Evolutionary conservation across 2,329 filamentous ascomycete genomes (phyloP), one percentile per base, ranked within the genome.

Genomic region (Ophidiomyces ophidiicola): DNA sequence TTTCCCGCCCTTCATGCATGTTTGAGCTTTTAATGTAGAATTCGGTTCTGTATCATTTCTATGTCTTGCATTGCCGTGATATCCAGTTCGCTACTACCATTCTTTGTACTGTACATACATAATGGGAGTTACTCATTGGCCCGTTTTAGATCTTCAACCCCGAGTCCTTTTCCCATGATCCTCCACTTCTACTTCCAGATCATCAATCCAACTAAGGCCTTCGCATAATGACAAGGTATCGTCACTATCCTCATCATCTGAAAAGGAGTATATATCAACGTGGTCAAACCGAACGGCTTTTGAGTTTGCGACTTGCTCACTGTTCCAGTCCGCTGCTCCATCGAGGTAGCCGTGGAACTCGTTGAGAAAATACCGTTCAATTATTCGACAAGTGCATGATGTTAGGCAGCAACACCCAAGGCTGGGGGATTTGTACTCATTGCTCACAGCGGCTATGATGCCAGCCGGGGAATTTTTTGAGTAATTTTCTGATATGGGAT

Each of bases 341-440:
- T 21, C 35, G 5, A 11, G 15, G 18, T 31, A 3, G 2, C 25
- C 26, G 14, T 6, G 11, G 26, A 37, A 20, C 4, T 15, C 21
- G 12, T 37, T 37, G 3, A 31, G n/a, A 17, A 32, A 39, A 17
- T 34, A 39, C 11, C 37, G 11, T n/a, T 34, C 37, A 5, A 33
- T 20, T 3, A 28, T 7, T 7, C 31, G 23, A 19, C 37, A 39
- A 4, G 14, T 26, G 12, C 29, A 39, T 3, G 20, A 21, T 4
- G 2, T 19, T 23, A 25, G 8, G 12, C 37, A 35, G 14, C 29
- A 23, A 11, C 35, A 37, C 4, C 17, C 25, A 1, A 23, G 35
- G 4, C 23, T 37, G 4, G 35, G 31, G 6, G 35, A 19, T 20
- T 23, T 11, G 7, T 23, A 30, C 6, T 30, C 26, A 17, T 15